phyloP scores from a whole-genome alignment of 1,284 basidiomycete species.

The Marasmius oreades region DNA sequence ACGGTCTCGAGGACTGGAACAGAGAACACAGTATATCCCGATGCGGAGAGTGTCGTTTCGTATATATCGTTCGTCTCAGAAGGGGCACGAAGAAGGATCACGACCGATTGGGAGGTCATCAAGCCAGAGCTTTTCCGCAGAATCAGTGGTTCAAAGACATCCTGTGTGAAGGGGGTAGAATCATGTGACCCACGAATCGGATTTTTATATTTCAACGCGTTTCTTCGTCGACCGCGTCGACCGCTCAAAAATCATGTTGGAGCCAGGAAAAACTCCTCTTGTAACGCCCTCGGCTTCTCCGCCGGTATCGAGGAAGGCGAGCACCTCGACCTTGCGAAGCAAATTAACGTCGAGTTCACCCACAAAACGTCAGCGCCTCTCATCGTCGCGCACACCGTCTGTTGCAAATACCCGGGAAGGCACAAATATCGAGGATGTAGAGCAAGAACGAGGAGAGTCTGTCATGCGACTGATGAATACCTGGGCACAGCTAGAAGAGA shows the following conservation, averaged over 20 bases:
- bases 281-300: constrained; percentile 20
- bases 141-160: neutral
- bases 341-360: constrained; percentile 13
- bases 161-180: neutral
- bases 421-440: constrained; percentile 1
- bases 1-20: constrained; percentile 67
- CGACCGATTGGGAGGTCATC: constrained; percentile 11
- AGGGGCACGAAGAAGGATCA: constrained; percentile 57
- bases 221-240: neutral
- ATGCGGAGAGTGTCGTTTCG: constrained; percentile 36
- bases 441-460: constrained; percentile 40
- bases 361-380: constrained; percentile 5
- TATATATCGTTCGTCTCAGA: constrained; percentile 50
- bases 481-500: constrained; percentile 64
- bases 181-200: no score
- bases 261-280: constrained; percentile 3
- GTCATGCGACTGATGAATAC: constrained; percentile 52
- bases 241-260: neutral
- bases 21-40: constrained; percentile 49
- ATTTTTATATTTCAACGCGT: no score
- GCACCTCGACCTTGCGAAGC: constrained; percentile 24
- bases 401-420: neutral
- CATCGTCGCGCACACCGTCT: constrained; percentile 8
- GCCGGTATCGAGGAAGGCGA: constrained; percentile 30
- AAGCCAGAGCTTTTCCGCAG: no score